These are phyloP conservation scores for Alnus rubra DNA, from an alignment of 306 rosid genomes.

Conservation along the genomic window DNA sequence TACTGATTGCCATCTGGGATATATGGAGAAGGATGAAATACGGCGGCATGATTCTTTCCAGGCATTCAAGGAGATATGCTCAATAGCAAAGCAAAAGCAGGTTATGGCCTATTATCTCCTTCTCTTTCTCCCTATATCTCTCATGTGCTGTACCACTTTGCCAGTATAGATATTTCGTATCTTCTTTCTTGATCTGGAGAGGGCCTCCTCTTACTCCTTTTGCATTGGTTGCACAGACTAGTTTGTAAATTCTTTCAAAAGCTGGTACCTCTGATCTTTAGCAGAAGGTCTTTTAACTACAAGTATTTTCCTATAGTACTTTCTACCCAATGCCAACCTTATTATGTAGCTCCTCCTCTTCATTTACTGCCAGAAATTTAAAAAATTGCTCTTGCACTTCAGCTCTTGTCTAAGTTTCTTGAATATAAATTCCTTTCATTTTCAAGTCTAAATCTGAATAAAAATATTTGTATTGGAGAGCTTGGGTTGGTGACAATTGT, in stretches of 20 bases:
- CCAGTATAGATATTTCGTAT: neutral
- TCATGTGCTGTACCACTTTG: neutral
- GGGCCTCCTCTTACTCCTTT: neutral
- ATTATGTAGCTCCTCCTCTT: neutral
- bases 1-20: constrained; percentile 93
- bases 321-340: neutral
- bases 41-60: constrained; percentile 92
- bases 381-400: neutral
- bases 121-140: constrained; percentile 2
- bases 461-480: neutral
- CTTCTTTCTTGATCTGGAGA: neutral
- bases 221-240: neutral
- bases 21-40: constrained; percentile 95
- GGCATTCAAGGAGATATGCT: constrained; percentile 92
- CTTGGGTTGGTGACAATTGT: neutral
- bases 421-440: neutral
- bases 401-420: neutral
- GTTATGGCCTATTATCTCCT: constrained; percentile 20
- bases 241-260: neutral
- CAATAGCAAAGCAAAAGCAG: constrained; percentile 69
- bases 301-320: neutral
- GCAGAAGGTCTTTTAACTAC: neutral
- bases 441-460: neutral
- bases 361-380: neutral
- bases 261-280: neutral